Percentiles rank a stretch among this genome's conserved stretches.
These are phyloP conservation scores for Albatrellus ellisii DNA, from an alignment of 768 basidiomycete species.

Conservation along the genomic window DNA sequence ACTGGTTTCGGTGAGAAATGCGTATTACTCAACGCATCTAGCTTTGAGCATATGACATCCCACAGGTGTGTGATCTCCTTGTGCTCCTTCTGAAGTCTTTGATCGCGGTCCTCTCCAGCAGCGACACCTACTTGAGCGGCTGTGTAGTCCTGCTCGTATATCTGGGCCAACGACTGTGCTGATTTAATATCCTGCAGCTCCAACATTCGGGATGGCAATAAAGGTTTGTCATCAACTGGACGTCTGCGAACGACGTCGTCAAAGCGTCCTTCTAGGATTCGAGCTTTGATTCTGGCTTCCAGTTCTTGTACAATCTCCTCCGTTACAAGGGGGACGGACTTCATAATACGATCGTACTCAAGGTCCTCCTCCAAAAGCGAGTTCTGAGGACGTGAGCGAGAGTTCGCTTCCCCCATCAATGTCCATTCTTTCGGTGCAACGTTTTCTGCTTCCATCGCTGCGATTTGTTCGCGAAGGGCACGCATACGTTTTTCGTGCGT, in stretches of 20 bases:
- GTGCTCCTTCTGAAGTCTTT: slow-evolving; percentile 80
- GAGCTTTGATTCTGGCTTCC: slow-evolving; percentile 83
- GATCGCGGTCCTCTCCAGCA: slow-evolving; percentile 67
- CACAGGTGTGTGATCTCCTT: slow-evolving; percentile 73
- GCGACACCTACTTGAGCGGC: slow-evolving; percentile 45
- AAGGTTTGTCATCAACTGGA: slow-evolving; percentile 70
- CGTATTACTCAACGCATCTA: slow-evolving; percentile 90
- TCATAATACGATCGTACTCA: slow-evolving; percentile 86
- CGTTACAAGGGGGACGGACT: slow-evolving; percentile 79
- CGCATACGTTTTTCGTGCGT: slow-evolving; percentile 72
- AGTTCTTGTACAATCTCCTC: slow-evolving; percentile 72
- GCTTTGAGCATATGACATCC: slow-evolving; percentile 75
- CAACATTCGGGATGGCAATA: slow-evolving; percentile 80
- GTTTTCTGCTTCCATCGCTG: slow-evolving; percentile 74
- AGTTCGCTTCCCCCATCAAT: slow-evolving; percentile 79
- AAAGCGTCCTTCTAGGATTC: slow-evolving; percentile 76
- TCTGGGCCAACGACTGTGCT: slow-evolving; percentile 80
- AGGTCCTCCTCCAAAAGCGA: slow-evolving; percentile 88
- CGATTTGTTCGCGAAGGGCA: slow-evolving; percentile 65
- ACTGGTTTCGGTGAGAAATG: slow-evolving; percentile 94
- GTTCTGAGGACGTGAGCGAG: slow-evolving; percentile 77
- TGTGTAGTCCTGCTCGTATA: slow-evolving; percentile 89
- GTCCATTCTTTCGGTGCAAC: slow-evolving; percentile 87
- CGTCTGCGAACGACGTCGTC: slow-evolving; percentile 88
- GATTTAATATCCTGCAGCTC: slow-evolving; percentile 87